Conservation (phyloP, 1,284 basidiomycete genomes). For the Ustilago cynodontis region DNA sequence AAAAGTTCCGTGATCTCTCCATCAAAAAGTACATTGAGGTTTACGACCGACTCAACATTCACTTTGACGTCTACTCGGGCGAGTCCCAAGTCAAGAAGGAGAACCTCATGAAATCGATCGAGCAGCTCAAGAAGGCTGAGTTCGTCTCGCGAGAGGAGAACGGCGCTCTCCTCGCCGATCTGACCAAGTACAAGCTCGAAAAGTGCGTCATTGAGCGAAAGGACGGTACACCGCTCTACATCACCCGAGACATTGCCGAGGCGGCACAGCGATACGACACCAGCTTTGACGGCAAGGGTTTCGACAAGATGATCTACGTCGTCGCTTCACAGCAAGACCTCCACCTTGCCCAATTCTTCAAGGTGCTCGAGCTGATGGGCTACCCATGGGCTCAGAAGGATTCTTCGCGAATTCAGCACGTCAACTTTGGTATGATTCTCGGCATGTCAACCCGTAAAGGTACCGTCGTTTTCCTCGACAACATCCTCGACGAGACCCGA, state of each 20-base stretch:
- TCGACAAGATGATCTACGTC: conserved; percentile 99
- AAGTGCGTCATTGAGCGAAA: conserved; percentile 91
- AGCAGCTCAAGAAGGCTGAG: conserved; percentile 26
- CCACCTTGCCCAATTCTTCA: conserved; percentile 93
- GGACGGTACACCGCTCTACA: conserved; percentile 97
- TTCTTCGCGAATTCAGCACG: conserved; percentile 79
- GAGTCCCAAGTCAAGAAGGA: conserved; percentile 37
- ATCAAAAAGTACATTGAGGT: conserved; percentile 80
- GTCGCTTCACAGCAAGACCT: conserved; percentile 94
- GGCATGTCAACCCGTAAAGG: conserved; percentile 99
- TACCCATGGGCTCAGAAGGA: conserved; percentile 80
- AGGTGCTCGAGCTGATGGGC: conserved; percentile 90
- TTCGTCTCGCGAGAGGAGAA: conserved; percentile 63
- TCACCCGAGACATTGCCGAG: conserved; percentile 96
- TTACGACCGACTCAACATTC: conserved; percentile 81
- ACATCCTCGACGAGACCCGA: conserved; percentile 92
- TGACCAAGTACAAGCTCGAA: conserved; percentile 74
- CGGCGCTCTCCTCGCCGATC: conserved; percentile 64
- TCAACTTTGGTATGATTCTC: conserved; percentile 91
- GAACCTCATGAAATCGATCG: conserved; percentile 77
- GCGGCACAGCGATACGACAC: conserved; percentile 88
- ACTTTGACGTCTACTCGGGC: conserved; percentile 15
- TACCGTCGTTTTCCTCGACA: conserved; percentile 92
- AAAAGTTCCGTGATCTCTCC: conserved; percentile 90
- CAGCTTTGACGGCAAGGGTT: conserved; percentile 70